phyloP scores from a whole-genome alignment of 139 green algal genomes.

The Picochlorum sp. region DNA sequence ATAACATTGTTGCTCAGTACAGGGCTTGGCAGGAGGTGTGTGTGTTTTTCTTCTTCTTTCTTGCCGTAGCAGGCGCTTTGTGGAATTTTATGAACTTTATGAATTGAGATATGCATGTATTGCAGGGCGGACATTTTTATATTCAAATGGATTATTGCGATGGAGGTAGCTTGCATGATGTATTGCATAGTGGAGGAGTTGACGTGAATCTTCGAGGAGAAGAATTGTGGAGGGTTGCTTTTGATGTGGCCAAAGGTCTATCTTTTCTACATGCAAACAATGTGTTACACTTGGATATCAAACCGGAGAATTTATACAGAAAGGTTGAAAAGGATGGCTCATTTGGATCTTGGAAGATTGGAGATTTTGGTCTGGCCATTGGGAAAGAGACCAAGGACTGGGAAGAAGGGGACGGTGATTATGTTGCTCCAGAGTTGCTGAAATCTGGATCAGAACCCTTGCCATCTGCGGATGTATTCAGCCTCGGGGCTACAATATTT shows the following conservation, averaged over 20 bases:
- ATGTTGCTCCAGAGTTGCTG: conserved; percentile 72
- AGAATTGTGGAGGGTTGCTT: conserved; percentile 28
- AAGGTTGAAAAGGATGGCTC: conserved; percentile 5
- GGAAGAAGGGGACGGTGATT: conserved; percentile 75
- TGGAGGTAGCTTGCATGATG: conserved; percentile 34
- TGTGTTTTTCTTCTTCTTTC: background rate
- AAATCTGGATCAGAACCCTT: conserved; percentile 21
- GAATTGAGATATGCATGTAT: background rate
- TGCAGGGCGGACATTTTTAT: conserved; percentile 53
- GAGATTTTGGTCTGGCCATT: conserved; percentile 66
- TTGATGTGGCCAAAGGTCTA: conserved; percentile 45
- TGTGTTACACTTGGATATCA: conserved; percentile 76
- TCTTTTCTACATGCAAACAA: conserved; percentile 54
- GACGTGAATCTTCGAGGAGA: conserved; percentile 8
- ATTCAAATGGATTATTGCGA: conserved; percentile 63
- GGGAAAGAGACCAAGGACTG: conserved; percentile 38
- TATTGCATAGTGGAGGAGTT: conserved; percentile 1
- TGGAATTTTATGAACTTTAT: background rate
- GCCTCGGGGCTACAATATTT: conserved; percentile 50
- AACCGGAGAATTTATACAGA: conserved; percentile 72
- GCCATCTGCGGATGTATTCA: conserved; percentile 51
- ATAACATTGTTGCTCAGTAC: conserved; percentile 65
- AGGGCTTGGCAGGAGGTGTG: conserved; percentile 63
- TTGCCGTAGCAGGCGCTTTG: background rate
- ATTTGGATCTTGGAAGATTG: conserved; percentile 50